Percentiles rank a stretch among this genome's conserved stretches.
phyloP scores from a whole-genome alignment of 495 filamentous ascomycete genomes.

The Hypoxylon crocopeplum region DNA sequence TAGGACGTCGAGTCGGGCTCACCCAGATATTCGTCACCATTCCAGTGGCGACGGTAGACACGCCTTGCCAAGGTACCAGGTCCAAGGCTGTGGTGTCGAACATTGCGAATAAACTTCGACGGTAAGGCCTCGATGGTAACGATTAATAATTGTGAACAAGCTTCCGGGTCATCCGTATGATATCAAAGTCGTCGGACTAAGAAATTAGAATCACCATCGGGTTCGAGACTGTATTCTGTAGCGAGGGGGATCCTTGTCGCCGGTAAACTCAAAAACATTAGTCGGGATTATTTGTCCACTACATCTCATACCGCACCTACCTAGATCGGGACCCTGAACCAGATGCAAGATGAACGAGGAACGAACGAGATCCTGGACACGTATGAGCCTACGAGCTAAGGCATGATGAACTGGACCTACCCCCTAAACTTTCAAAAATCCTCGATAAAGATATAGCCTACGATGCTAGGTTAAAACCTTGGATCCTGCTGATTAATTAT shows the following conservation, averaged over 20 bases:
- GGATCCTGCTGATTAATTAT: background rate
- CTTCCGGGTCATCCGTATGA: conserved; percentile 21
- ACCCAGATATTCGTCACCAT: conserved; percentile 19
- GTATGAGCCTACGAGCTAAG: background rate
- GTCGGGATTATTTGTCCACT: too few relatives aligned
- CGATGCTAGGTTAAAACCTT: conserved; percentile 13
- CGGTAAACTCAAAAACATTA: too few relatives aligned
- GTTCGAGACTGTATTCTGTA: too few relatives aligned
- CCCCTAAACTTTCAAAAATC: background rate
- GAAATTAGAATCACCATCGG: conserved; percentile 15
- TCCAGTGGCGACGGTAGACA: background rate
- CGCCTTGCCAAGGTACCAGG: conserved; percentile 3
- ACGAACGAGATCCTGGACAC: background rate
- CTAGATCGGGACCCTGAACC: too few relatives aligned
- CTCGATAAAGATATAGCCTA: background rate
- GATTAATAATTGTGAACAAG: conserved; percentile 19
- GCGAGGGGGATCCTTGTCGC: too few relatives aligned
- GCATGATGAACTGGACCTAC: background rate
- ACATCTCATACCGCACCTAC: too few relatives aligned
- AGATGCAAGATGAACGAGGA: background rate
- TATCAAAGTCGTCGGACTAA: conserved; percentile 5
- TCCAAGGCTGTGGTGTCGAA: conserved; percentile 18
- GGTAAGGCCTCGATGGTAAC: background rate
- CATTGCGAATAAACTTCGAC: background rate
- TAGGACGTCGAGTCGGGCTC: background rate